Evolutionary conservation across 495 filamentous ascomycete species (phyloP).

Genomic region (Podospora anserina): DNA sequence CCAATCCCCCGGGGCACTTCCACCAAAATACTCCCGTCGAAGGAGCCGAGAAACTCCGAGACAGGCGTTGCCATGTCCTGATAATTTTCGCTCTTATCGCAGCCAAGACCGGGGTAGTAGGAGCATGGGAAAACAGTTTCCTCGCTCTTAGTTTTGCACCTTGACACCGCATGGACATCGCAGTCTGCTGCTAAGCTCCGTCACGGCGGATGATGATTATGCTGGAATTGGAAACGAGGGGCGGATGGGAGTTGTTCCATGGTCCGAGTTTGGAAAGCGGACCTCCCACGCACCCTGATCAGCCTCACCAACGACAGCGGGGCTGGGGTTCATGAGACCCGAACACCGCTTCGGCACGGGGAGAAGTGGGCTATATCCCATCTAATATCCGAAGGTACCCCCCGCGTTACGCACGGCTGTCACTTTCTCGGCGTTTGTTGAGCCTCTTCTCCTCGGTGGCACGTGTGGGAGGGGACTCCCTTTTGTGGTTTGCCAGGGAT

Average conservation of each 20-base stretch:
- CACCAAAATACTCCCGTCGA: background rate
- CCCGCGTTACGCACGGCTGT: background rate
- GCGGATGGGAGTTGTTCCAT: conserved; percentile 1
- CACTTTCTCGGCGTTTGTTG: background rate
- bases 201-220: too few species aligned
- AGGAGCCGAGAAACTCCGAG: conserved; percentile 10
- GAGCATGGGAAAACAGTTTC: background rate
- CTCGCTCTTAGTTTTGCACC: background rate
- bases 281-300: conserved; percentile 7
- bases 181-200: background rate
- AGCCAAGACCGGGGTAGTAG: background rate
- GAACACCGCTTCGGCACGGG: background rate
- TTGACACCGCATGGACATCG: background rate
- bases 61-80: background rate
- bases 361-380: background rate
- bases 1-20: conserved; percentile 15
- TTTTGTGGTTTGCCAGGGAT: background rate
- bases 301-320: background rate
- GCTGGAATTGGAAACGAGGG: background rate
- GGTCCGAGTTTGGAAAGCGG: background rate
- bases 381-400: background rate
- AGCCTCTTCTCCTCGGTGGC: background rate
- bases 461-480: background rate
- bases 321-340: background rate
- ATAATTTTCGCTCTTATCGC: conserved; percentile 4